phyloP scores from a whole-genome alignment of 148 eudicot genomes.

The Silene uniflora region DNA sequence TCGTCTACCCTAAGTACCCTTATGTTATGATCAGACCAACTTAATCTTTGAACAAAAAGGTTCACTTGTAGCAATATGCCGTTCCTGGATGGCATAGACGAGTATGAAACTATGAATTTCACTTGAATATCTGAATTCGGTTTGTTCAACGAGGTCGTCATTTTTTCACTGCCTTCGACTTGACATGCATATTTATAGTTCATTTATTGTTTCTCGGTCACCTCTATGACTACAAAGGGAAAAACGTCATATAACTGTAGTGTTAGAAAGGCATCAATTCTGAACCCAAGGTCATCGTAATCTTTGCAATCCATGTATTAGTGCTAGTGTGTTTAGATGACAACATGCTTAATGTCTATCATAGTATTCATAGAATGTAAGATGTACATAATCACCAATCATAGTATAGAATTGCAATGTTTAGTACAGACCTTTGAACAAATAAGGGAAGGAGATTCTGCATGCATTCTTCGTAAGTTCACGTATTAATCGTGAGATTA shows the following conservation, averaged over 20 bases:
- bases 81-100: no score
- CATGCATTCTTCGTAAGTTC: constrained; percentile 13
- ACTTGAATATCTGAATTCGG: no score
- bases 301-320: neutral
- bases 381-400: constrained; percentile 3
- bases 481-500: neutral
- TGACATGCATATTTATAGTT: neutral
- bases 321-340: neutral
- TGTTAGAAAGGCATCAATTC: neutral
- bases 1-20: no score
- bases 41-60: no score
- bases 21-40: no score
- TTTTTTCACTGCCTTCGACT: neutral
- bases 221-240: neutral
- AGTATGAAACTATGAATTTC: no score
- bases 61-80: no score
- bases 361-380: neutral
- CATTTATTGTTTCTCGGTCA: neutral
- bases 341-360: neutral
- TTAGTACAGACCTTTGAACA: neutral
- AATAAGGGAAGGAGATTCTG: neutral
- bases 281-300: neutral
- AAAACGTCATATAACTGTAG: neutral
- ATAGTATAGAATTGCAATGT: neutral
- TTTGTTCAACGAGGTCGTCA: no score